Percentiles rank a stretch among this genome's conserved stretches.
phyloP scores from a whole-genome alignment of 1,284 basidiomycete species.

The Marasmius sp. region DNA sequence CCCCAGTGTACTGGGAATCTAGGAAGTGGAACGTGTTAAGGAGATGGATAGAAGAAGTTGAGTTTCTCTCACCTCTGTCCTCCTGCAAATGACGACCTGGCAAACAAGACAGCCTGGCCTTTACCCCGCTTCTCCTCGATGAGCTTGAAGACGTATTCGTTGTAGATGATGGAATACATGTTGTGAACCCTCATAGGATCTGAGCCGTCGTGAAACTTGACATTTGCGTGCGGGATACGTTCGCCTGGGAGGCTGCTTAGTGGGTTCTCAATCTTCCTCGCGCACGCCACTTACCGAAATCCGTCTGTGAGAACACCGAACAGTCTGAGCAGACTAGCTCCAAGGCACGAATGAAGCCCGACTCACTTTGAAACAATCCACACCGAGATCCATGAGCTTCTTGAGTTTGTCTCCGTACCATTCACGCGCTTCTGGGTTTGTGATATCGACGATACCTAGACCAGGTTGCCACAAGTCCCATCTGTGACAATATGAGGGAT shows the following conservation, averaged over 20 bases:
- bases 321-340: slow-evolving; percentile 11
- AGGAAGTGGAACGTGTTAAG: background rate
- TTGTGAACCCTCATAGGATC: slow-evolving; percentile 71
- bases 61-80: slow-evolving; percentile 55
- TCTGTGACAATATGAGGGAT: slow-evolving; percentile 26
- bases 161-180: slow-evolving; percentile 66
- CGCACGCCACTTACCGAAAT: slow-evolving; percentile 56
- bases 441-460: slow-evolving; percentile 68
- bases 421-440: slow-evolving; percentile 65
- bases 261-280: background rate
- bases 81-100: slow-evolving; percentile 63
- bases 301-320: slow-evolving; percentile 48
- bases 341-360: background rate
- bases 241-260: slow-evolving; percentile 21
- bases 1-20: slow-evolving; percentile 63
- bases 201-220: slow-evolving; percentile 67
- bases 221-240: slow-evolving; percentile 61
- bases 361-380: slow-evolving; percentile 68
- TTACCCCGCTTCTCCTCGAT: slow-evolving; percentile 60
- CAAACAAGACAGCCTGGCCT: slow-evolving; percentile 70
- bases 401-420: slow-evolving; percentile 67
- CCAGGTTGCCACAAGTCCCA: slow-evolving; percentile 77
- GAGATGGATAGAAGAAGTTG: slow-evolving; percentile 13
- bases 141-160: slow-evolving; percentile 65
- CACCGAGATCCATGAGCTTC: slow-evolving; percentile 65